Percentiles rank a stretch among this genome's conserved stretches.
Evolutionary conservation across 208 protist species (phyloP).

Genomic region (Strigomonas culicis): DNA sequence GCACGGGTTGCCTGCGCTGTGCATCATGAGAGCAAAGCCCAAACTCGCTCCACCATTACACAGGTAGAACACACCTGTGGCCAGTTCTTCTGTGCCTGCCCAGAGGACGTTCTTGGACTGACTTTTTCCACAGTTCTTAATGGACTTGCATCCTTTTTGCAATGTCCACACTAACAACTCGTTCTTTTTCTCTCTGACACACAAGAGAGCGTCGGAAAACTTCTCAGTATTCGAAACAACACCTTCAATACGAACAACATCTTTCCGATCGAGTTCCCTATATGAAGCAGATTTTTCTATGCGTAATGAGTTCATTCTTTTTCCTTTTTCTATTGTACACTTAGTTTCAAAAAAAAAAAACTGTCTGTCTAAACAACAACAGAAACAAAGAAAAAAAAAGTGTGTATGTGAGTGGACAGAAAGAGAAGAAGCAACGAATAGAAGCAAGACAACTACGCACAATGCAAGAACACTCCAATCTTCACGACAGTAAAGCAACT

Average conservation of each 20-base stretch:
- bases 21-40: slow-evolving; percentile 22
- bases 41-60: slow-evolving; percentile 6
- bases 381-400: neutral
- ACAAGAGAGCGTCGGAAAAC: neutral
- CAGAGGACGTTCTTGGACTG: slow-evolving; percentile 2
- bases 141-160: neutral
- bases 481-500: neutral
- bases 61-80: slow-evolving; percentile 14
- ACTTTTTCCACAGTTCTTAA: slow-evolving; percentile 14
- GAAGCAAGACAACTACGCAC: neutral
- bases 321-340: neutral
- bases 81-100: slow-evolving; percentile 8
- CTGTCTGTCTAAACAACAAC: neutral
- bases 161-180: slow-evolving; percentile 20
- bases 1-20: slow-evolving; percentile 10
- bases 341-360: slow-evolving; percentile 3
- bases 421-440: slow-evolving; percentile 4
- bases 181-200: slow-evolving; percentile 4
- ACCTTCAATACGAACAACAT: too few species aligned
- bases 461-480: neutral
- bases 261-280: too few species aligned
- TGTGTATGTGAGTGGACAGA: neutral
- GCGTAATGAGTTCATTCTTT: neutral
- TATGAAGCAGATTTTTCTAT: too few species aligned
- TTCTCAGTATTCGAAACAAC: too few species aligned